Base-by-base conservation (phyloP, 2,329 filamentous ascomycete genomes). In the Celoporthe dispersa region DNA sequence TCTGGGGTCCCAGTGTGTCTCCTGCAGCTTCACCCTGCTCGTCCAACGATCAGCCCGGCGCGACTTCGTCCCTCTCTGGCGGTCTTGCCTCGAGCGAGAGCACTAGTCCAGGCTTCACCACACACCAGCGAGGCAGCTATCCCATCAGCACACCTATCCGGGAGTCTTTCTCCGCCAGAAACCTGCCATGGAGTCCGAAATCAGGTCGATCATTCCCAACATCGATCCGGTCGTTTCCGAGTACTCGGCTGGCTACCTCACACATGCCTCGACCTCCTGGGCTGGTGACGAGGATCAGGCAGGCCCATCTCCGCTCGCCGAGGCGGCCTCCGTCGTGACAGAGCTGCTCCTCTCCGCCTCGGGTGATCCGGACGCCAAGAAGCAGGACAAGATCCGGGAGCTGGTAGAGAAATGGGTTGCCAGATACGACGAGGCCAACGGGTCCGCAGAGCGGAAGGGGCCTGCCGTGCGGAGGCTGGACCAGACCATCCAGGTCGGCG, bases 231-330 rank as follows among this genome's bases (percentile, higher is more conserved):
- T 97, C 73, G 85, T 98, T 75, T 94, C 94, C 64, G 93, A 97
- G 82, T 98, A 97, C 82, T 96, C 94, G 59, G 93, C 94, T 74
- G 96, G 96, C 70, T 99, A 98, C 79, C 86, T 99, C 75, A 94
- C 90, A 77, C 95, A 99, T 85, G 96, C 96, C 64, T 96, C 94
- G 63, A 94, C 91, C 74, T 86, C 92, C 66, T 97, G 92, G 85
- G 86, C 90, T 71, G 88, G 90, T 66, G 85, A 87, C 16, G 86
- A 89, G 66, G 94, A 97, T 73, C 78, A 88, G 53, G 85, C 88
- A 73, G 90, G 84, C n/a, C 83, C 87, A 68, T 93, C 92, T 4
- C 94, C 94, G 14, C 84, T 99, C 70, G 87, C 89, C 72, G 94
- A 98, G 79, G 96, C 96, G 64, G 94, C 94, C 63, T 86, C 89